Percentiles rank a stretch among this genome's conserved stretches.
Evolutionary conservation across 805 yeast species (phyloP).

Genomic region (Saccharomyces cerevisiae): DNA sequence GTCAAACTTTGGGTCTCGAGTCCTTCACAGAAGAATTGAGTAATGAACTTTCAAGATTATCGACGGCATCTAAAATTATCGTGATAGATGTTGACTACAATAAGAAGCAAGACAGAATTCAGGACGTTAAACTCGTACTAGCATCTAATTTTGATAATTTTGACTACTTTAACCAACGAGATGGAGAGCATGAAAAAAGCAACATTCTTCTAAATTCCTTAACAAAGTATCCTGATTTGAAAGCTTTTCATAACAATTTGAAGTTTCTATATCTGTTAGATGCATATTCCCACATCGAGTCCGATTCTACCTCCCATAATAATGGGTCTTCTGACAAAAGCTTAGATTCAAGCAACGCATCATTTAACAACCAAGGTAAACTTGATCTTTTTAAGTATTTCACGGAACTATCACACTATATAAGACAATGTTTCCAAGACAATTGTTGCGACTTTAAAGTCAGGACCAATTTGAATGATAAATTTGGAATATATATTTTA

Average conservation of each 20-base stretch:
- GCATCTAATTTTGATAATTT: slow-evolving; percentile 32
- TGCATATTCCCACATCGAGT: slow-evolving; percentile 24
- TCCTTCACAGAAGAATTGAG: slow-evolving; percentile 29
- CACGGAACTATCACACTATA: slow-evolving; percentile 22
- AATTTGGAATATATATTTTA: slow-evolving; percentile 26
- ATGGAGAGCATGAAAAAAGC: slow-evolving; percentile 1
- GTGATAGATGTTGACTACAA: slow-evolving; percentile 32
- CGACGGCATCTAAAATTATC: slow-evolving; percentile 32
- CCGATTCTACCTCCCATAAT: slow-evolving; percentile 15
- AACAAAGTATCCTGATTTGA: slow-evolving; percentile 21
- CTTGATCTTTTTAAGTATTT: slow-evolving; percentile 29
- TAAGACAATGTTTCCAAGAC: slow-evolving; percentile 16
- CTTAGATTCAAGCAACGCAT: neutral
- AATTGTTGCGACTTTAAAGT: slow-evolving; percentile 13
- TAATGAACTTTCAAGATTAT: slow-evolving; percentile 21
- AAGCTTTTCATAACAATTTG: slow-evolving; percentile 28
- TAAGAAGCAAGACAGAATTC: slow-evolving; percentile 19
- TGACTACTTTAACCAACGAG: slow-evolving; percentile 24
- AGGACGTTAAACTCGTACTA: slow-evolving; percentile 30
- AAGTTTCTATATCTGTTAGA: slow-evolving; percentile 27
- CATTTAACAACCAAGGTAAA: slow-evolving; percentile 8
- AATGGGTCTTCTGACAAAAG: slow-evolving; percentile 3
- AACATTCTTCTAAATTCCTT: slow-evolving; percentile 28
- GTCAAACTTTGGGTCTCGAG: slow-evolving; percentile 29
- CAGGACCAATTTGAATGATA: slow-evolving; percentile 20